Evolutionary conservation across 805 yeast genomes (phyloP).

Genomic region (Saccharomyces mikatae): DNA sequence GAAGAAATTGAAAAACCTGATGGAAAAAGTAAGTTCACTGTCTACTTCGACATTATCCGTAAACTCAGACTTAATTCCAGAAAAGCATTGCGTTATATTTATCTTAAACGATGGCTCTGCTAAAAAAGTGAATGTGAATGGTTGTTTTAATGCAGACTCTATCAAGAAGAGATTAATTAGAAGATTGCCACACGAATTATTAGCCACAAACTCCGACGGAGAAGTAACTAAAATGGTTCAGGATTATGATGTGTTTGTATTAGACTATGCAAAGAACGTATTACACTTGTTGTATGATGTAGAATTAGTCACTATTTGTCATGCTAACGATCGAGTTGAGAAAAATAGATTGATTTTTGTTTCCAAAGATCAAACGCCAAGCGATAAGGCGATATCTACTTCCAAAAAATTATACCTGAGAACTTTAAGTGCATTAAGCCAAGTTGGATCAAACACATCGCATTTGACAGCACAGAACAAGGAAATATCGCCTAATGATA

Average conservation of each 20-base stretch:
- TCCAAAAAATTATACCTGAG: constrained; percentile 40
- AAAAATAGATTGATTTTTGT: constrained; percentile 64
- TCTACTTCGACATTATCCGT: constrained; percentile 6
- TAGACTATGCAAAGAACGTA: constrained; percentile 35
- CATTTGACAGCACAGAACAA: not conserved
- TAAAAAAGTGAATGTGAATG: constrained; percentile 60
- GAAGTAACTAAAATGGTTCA: constrained; percentile 24
- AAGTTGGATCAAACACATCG: constrained; percentile 7
- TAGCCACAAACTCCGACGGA: constrained; percentile 10
- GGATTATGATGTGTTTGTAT: constrained; percentile 54
- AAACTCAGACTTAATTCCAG: constrained; percentile 29
- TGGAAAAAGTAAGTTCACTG: constrained; percentile 18
- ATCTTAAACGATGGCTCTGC: constrained; percentile 68
- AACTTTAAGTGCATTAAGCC: constrained; percentile 17
- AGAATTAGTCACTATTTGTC: constrained; percentile 76
- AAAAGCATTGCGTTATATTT: constrained; percentile 48
- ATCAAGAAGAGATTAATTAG: constrained; percentile 64
- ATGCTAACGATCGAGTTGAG: constrained; percentile 61
- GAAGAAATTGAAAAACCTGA: constrained; percentile 15
- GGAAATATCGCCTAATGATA: not conserved
- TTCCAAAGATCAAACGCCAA: constrained; percentile 54
- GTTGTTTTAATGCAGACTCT: constrained; percentile 73
- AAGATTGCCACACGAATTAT: constrained; percentile 33
- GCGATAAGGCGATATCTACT: constrained; percentile 47
- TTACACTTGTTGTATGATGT: constrained; percentile 56